Conservation (phyloP, 305 asterid species). For the Fraxinus nigra region DNA sequence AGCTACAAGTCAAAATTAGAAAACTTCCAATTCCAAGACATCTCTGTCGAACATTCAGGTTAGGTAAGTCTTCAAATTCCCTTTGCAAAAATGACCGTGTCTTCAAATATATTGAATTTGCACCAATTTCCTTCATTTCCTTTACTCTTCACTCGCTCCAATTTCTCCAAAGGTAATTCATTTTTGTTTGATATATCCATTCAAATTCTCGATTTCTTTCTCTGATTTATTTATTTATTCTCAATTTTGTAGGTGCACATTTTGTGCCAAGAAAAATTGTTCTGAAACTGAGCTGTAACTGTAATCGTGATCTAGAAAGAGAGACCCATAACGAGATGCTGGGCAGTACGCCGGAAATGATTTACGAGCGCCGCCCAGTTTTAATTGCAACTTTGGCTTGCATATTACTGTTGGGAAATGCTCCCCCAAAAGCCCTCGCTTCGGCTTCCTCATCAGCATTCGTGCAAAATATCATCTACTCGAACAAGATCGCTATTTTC, state of each 20-base stretch:
- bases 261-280: slow-evolving; percentile 24
- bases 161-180: slow-evolving; percentile 24
- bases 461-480: slow-evolving; percentile 77
- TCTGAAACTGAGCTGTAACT: slow-evolving; percentile 28
- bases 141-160: slow-evolving; percentile 23
- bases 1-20: neutral
- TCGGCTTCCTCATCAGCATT: slow-evolving; percentile 83
- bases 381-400: slow-evolving; percentile 52
- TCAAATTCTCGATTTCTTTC: slow-evolving; percentile 5
- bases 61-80: neutral
- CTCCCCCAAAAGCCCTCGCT: slow-evolving; percentile 51
- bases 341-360: slow-evolving; percentile 25
- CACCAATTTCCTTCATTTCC: slow-evolving; percentile 26
- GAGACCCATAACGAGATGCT: slow-evolving; percentile 25
- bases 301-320: slow-evolving; percentile 25
- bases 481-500: slow-evolving; percentile 79
- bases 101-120: slow-evolving; percentile 27
- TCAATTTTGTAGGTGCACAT: slow-evolving; percentile 21
- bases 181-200: neutral
- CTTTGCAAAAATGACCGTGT: slow-evolving; percentile 20
- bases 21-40: neutral
- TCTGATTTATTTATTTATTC: neutral
- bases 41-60: neutral
- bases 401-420: slow-evolving; percentile 39
- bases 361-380: slow-evolving; percentile 38